These are phyloP conservation scores for Viridothelium virens DNA, from an alignment of 495 filamentous ascomycete species.

Conservation along the genomic window DNA sequence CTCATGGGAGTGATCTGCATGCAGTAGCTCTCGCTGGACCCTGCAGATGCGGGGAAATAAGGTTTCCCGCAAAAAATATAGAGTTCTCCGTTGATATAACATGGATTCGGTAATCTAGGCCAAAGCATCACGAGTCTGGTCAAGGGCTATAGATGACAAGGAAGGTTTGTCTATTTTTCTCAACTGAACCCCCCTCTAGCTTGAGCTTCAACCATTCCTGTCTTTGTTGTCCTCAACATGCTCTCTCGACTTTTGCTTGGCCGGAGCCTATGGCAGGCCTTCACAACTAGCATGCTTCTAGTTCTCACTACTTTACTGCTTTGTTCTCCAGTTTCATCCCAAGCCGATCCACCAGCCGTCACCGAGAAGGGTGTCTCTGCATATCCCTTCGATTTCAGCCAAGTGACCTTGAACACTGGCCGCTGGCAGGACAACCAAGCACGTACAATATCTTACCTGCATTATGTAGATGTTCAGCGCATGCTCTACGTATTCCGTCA, in stretches of 20 bases:
- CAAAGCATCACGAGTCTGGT: neutral
- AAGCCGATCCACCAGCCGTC: slow-evolving; percentile 15
- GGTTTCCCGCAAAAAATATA: neutral
- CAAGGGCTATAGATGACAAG: neutral
- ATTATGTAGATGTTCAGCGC: slow-evolving; percentile 32
- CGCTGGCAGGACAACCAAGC: slow-evolving; percentile 35
- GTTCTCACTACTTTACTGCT: neutral
- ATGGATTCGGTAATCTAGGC: neutral
- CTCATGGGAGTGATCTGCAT: neutral
- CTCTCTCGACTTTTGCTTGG: neutral
- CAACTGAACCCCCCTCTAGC: neutral
- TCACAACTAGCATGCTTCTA: neutral
- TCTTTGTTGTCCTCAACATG: neutral
- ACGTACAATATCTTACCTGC: slow-evolving; percentile 34
- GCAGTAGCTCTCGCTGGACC: neutral
- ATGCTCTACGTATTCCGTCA: slow-evolving; percentile 37
- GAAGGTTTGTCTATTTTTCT: neutral
- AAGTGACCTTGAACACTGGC: slow-evolving; percentile 29
- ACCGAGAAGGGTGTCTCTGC: slow-evolving; percentile 24
- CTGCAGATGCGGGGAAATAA: neutral
- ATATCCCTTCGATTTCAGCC: slow-evolving; percentile 30
- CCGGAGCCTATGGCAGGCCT: neutral
- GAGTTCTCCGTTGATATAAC: neutral
- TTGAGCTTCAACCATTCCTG: neutral
- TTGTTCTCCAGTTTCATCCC: neutral